A percentile compares a stretch with the other conserved stretches of the same genome.
Conservation (phyloP, 108 stramenopile species). For the Chaetoceros tenuissimus region DNA sequence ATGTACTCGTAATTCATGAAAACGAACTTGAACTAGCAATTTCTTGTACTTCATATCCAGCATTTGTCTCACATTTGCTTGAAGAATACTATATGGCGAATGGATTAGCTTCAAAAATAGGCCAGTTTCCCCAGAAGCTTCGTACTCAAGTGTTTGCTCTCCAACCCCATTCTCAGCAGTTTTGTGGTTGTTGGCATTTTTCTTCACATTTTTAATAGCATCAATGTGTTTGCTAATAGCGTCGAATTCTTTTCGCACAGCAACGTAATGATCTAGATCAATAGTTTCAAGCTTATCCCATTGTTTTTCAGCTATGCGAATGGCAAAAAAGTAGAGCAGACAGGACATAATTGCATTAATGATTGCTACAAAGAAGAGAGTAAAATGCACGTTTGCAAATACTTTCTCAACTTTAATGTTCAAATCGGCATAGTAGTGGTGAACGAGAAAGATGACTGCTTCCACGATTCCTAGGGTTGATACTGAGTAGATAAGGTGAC, state of each 20-base stretch:
- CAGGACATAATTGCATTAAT: constrained; percentile 75
- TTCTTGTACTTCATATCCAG: constrained; percentile 28
- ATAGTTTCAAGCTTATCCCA: constrained; percentile 79
- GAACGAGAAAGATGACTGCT: constrained; percentile 51
- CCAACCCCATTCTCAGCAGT: neutral
- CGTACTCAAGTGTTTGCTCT: neutral
- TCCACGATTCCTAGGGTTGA: constrained; percentile 69
- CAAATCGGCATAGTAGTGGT: constrained; percentile 40
- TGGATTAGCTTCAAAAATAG: neutral
- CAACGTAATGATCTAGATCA: constrained; percentile 84
- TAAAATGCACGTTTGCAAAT: constrained; percentile 85
- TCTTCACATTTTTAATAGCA: neutral
- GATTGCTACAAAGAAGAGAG: constrained; percentile 77
- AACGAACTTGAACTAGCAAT: constrained; percentile 67
- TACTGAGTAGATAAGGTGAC: constrained; percentile 14
- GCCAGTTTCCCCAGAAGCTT: neutral
- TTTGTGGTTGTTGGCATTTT: too few relatives aligned
- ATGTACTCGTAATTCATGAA: constrained; percentile 77
- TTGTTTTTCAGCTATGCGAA: constrained; percentile 36
- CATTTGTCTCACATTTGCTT: neutral
- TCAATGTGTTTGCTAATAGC: constrained; percentile 3
- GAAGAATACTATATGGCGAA: neutral
- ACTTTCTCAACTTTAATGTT: constrained; percentile 47
- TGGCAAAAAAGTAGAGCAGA: constrained; percentile 41
- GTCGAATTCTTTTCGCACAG: constrained; percentile 81